Evolutionary conservation across 2,329 filamentous ascomycete genomes (phyloP), one percentile per base, ranked within the genome.

Genomic region (Aspergillus sp.): DNA sequence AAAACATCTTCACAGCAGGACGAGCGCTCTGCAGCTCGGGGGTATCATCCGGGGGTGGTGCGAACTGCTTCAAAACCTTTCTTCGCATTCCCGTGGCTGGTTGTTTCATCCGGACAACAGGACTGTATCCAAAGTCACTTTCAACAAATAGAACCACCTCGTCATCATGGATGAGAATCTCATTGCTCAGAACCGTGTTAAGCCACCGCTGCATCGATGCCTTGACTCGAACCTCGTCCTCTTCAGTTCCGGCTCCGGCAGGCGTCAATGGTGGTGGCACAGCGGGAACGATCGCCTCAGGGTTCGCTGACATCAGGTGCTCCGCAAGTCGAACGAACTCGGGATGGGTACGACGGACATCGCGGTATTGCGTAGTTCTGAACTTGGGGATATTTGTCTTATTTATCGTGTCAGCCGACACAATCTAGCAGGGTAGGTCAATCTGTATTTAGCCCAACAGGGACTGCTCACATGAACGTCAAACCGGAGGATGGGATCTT

Each of bases 81-180:
- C 93, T 81, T 52, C 93, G 82, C 57, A 98, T 88, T 39, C 93
- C 93, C 1, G 93, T 98, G 6, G 93, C 93, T 26, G 93, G 93
- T 68, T 98, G 93, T 74, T 94, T 95, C 77, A 89, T 88, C 67
- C 91, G 85, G 41, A 96, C 84, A 61, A 97, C 86, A 1, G 93
- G 93, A 61, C 89, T 96, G 69, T 98, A 98, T 36, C 93, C 93
- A 66, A 96, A 97, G 66, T 98, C 93, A 63, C 88, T 95, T 70
- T 98, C 93, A n/a, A 98, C 89, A 60, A 98, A 98, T 50, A 97
- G 83, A 4, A 96, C 82, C 82, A 97, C 91, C 70, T 98, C 93
- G 52, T 97, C 91, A 64, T 98, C 93, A 52, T 86, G 82, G 75
- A 95, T 94, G 5, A 98, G 79, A 1, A 94, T 83, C 33, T 97